Evolutionary conservation across 805 yeast species (phyloP).

Genomic region (Saccharomyces jurei): DNA sequence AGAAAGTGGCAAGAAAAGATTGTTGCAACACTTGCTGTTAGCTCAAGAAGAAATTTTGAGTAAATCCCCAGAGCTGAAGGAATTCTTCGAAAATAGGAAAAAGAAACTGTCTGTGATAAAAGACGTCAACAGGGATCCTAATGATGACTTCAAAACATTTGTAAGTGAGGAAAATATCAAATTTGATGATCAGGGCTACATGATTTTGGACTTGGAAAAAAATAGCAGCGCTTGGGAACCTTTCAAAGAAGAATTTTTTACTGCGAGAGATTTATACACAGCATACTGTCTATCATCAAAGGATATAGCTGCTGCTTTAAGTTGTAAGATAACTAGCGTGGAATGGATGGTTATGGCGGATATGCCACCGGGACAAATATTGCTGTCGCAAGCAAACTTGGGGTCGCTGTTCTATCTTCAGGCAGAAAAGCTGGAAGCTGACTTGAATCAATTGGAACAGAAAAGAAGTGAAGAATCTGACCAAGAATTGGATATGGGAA

Average conservation of each 20-base stretch:
- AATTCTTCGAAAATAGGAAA: constrained; percentile 28
- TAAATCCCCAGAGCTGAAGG: constrained; percentile 32
- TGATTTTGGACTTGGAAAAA: constrained; percentile 28
- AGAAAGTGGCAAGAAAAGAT: constrained; percentile 44
- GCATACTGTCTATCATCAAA: constrained; percentile 64
- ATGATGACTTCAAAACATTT: constrained; percentile 21
- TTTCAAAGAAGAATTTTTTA: constrained; percentile 69
- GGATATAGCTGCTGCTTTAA: constrained; percentile 54
- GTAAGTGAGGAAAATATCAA: constrained; percentile 23
- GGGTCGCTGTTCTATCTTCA: constrained; percentile 63
- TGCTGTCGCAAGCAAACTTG: constrained; percentile 58
- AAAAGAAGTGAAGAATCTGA: constrained; percentile 19
- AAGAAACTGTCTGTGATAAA: constrained; percentile 13
- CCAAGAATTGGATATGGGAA: constrained; percentile 6
- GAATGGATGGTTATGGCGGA: constrained; percentile 71
- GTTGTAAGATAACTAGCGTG: constrained; percentile 54
- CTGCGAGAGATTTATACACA: constrained; percentile 66
- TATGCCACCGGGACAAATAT: constrained; percentile 52
- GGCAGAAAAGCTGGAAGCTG: constrained; percentile 55
- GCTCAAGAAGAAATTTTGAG: constrained; percentile 59
- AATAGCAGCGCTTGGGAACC: constrained; percentile 58
- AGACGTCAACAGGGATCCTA: neutral
- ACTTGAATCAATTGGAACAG: constrained; percentile 28
- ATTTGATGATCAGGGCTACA: constrained; percentile 25
- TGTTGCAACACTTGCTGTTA: constrained; percentile 52